Evolutionary conservation across 2,329 filamentous ascomycete species (phyloP), one percentile per base, ranked within the genome.

Genomic region (Scedosporium apiospermum): DNA sequence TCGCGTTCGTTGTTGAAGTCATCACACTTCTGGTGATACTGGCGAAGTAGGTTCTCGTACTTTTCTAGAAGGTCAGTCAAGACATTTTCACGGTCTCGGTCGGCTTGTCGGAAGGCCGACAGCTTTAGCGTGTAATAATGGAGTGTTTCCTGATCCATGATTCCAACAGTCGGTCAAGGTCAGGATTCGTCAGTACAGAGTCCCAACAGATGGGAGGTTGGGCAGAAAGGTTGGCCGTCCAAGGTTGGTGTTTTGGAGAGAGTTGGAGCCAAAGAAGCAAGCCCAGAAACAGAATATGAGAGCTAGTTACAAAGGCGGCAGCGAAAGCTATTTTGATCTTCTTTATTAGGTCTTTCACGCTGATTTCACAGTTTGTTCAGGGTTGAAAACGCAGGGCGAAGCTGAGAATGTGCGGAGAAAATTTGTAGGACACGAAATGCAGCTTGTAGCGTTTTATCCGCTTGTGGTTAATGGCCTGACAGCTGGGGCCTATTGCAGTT

Each of bases 1-100:
- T 66, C 66, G n/a, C 65, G 60, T 58, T 68, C 67, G 57, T 66
- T 67, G 14, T 62, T 59, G 63, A 65, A 66, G 42, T 68, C 67
- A 26, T 66, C 63, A 30, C 63, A 64, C 27, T 67, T 66, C 27
- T 65, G 64, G 16, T 61, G 16, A 14, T 61, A 57, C 55, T 62
- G 16, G 27, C 18, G 44, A 18, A 44, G 55, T 55, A 65, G 58
- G 7, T 49, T 38, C 7, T 62, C 46, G 38, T 63, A 63, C 23
- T 57, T 62, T n/a, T 21, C 44, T 21, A 65, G 10, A 41, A 63
- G 44, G 16, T 63, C 62, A 7, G 23, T 49, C 23, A 65, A 41
- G 44, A 65, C 49, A 6, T 46, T 60, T 21, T 62, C 57, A 9
- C 64, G 62, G 23, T 62, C 55, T 3, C 21, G 26, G 42, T 65